Conservation (phyloP, 208 protist species). For the Herpetomonas tarakana region DNA sequence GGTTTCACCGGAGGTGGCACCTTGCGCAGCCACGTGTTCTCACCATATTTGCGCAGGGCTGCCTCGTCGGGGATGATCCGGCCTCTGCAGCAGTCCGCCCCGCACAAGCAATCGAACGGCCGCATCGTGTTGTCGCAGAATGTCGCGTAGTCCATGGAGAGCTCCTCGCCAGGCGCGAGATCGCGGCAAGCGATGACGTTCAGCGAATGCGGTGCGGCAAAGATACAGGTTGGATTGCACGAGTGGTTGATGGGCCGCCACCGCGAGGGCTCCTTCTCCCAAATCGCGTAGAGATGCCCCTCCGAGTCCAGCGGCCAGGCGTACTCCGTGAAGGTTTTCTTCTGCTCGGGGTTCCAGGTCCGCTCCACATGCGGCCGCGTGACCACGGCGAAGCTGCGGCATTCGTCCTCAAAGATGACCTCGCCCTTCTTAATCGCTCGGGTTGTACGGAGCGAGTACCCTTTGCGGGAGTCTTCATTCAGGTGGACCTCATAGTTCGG, state of each 20-base stretch:
- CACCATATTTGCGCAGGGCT: slow-evolving; percentile 55
- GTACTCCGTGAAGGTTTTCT: slow-evolving; percentile 77
- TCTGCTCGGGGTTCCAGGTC: slow-evolving; percentile 43
- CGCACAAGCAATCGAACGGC: slow-evolving; percentile 76
- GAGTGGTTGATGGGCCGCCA: slow-evolving; percentile 90
- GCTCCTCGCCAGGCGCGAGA: slow-evolving; percentile 66
- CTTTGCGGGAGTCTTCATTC: slow-evolving; percentile 38
- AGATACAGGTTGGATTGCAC: slow-evolving; percentile 85
- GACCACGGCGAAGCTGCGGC: slow-evolving; percentile 67
- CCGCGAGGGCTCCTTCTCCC: slow-evolving; percentile 63
- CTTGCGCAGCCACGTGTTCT: slow-evolving; percentile 59
- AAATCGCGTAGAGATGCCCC: slow-evolving; percentile 84
- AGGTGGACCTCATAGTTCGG: slow-evolving; percentile 31
- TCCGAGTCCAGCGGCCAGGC: slow-evolving; percentile 86
- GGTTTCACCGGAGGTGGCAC: slow-evolving; percentile 23
- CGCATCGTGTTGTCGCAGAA: slow-evolving; percentile 90
- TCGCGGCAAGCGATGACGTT: slow-evolving; percentile 76
- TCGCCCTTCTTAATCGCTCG: slow-evolving; percentile 43
- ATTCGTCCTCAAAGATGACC: slow-evolving; percentile 78
- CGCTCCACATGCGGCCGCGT: slow-evolving; percentile 60
- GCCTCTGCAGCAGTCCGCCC: slow-evolving; percentile 53
- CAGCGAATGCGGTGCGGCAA: slow-evolving; percentile 74
- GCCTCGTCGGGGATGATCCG: slow-evolving; percentile 51
- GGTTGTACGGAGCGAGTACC: slow-evolving; percentile 62
- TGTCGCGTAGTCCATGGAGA: slow-evolving; percentile 89